Conservation (phyloP, 352 stramenopile species). For the Phytophthora fragariaefolia region DNA sequence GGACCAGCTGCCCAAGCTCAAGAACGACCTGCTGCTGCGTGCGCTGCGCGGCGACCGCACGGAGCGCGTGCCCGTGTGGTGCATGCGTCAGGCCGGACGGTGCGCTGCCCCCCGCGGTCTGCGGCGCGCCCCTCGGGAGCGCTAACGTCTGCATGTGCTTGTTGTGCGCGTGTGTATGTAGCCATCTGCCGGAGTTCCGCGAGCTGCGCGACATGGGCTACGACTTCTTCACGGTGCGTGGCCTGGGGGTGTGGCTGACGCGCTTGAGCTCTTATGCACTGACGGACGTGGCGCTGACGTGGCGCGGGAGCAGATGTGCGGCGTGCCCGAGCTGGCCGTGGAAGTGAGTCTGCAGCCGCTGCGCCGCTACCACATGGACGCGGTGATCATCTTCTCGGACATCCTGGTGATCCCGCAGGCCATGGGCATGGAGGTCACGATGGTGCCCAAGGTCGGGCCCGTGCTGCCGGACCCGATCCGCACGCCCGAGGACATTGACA, state of each 20-base stretch:
- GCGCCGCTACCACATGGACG: constrained; percentile 94
- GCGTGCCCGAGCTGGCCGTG: constrained; percentile 85
- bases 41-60: constrained; percentile 88
- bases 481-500: constrained; percentile 89
- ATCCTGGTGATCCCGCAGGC: constrained; percentile 99
- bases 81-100: constrained; percentile 97
- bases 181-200: constrained; percentile 89
- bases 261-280: neutral
- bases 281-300: neutral
- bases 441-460: constrained; percentile 95
- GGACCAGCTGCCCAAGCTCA: constrained; percentile 79
- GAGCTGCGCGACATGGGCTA: constrained; percentile 84
- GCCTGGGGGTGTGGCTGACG: neutral
- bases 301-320: constrained; percentile 68
- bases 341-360: constrained; percentile 98
- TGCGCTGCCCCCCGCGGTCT: constrained; percentile 39
- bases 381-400: constrained; percentile 99
- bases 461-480: constrained; percentile 81
- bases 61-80: constrained; percentile 95
- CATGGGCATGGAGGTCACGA: constrained; percentile 96
- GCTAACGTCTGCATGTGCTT: neutral
- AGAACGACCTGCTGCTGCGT: constrained; percentile 91
- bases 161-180: constrained; percentile 21
- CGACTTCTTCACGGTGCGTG: constrained; percentile 89
- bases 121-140: neutral